phyloP scores from a whole-genome alignment of 768 basidiomycete genomes.

The Infundibulicybe gibba region DNA sequence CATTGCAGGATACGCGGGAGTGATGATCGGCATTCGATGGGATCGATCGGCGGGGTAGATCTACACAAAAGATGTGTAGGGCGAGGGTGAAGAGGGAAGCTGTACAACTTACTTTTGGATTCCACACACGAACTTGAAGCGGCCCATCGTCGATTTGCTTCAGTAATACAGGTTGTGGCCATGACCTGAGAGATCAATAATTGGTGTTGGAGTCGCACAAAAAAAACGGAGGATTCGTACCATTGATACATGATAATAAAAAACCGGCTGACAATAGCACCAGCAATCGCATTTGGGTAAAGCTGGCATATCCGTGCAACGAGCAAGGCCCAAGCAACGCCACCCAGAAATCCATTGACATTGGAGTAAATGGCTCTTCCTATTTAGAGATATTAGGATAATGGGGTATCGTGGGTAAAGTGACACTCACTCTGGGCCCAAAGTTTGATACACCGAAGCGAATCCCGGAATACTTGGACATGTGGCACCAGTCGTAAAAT shows the following conservation, averaged over 20 bases:
- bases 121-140: constrained; percentile 93
- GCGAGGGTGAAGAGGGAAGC: constrained; percentile 2
- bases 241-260: constrained; percentile 99
- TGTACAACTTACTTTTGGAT: constrained; percentile 68
- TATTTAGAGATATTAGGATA: constrained; percentile 23
- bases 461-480: constrained; percentile 90
- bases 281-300: constrained; percentile 92
- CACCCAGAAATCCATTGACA: constrained; percentile 95
- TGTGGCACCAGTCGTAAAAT: constrained; percentile 94
- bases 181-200: constrained; percentile 58
- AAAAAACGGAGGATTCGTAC: constrained; percentile 37
- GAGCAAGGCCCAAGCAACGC: constrained; percentile 98
- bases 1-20: constrained; percentile 98
- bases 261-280: constrained; percentile 95
- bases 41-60: constrained; percentile 87
- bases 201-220: constrained; percentile 2
- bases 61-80: constrained; percentile 29
- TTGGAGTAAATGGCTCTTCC: constrained; percentile 97
- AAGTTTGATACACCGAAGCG: constrained; percentile 92
- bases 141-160: constrained; percentile 97
- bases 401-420: neutral
- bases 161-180: constrained; percentile 97
- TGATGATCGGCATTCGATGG: constrained; percentile 99
- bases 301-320: constrained; percentile 99
- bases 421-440: constrained; percentile 87